These are phyloP conservation scores for Sphaerulina vaccinii DNA, from an alignment of 2,329 filamentous ascomycete genomes.

Conservation along the genomic window DNA sequence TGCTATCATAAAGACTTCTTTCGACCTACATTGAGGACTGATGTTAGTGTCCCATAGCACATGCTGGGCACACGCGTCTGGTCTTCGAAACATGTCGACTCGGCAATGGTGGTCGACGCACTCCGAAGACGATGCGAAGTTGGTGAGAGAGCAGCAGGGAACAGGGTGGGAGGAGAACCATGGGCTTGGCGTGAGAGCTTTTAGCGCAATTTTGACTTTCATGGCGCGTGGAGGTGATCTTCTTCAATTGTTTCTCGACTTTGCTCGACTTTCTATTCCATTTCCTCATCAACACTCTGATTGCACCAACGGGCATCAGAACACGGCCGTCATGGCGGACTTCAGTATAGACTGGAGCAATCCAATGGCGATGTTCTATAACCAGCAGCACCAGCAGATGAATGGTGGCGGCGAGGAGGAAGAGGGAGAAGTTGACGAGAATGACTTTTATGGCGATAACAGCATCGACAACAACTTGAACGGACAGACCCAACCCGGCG, in stretches of 20 bases:
- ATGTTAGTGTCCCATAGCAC: background rate
- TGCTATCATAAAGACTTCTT: too few relatives aligned
- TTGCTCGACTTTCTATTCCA: too few relatives aligned
- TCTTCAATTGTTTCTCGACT: background rate
- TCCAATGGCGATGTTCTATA: constrained; percentile 24
- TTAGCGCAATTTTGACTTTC: too few relatives aligned
- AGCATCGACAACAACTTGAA: constrained; percentile 7
- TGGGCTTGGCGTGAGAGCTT: too few relatives aligned
- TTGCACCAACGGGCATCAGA: background rate
- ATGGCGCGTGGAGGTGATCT: too few relatives aligned
- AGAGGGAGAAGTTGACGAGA: constrained; percentile 25
- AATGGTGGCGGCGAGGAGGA: constrained; percentile 16
- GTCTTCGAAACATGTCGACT: background rate
- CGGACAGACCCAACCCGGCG: constrained; percentile 21
- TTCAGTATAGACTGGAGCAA: constrained; percentile 28
- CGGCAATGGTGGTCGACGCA: background rate
- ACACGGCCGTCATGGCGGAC: constrained; percentile 1
- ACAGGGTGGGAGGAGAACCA: too few relatives aligned
- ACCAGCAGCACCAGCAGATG: constrained; percentile 8
- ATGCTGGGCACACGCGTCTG: background rate
- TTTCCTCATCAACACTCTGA: too few relatives aligned
- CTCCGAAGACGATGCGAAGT: background rate
- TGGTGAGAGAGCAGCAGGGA: background rate
- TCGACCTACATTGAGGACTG: too few relatives aligned
- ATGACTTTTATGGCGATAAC: constrained; percentile 27